These are phyloP conservation scores for Graphium sp. DNA, from an alignment of 2,329 filamentous ascomycete species.

Conservation along the genomic window DNA sequence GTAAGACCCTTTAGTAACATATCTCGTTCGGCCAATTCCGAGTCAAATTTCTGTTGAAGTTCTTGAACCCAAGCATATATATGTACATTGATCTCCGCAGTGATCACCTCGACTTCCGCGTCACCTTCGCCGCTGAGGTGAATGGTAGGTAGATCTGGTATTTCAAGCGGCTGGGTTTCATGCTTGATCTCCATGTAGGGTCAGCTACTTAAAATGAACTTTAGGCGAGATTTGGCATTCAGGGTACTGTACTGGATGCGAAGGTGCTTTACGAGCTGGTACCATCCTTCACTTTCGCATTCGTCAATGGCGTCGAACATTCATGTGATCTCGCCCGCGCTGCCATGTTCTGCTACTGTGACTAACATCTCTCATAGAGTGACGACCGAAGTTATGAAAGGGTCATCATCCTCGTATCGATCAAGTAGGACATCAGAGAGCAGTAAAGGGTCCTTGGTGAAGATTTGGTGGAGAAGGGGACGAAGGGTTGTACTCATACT, in stretches of 20 bases:
- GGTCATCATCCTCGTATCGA: conserved; percentile 7
- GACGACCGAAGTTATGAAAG: conserved; percentile 8
- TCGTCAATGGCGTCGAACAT: conserved; percentile 24
- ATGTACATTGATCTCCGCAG: conserved; percentile 8
- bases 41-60: conserved; percentile 6
- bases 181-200: conserved; percentile 11
- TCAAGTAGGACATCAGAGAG: conserved; percentile 8
- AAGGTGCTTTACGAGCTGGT: conserved; percentile 12
- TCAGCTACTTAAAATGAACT: conserved; percentile 17
- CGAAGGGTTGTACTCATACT: conserved; percentile 13
- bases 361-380: conserved; percentile 15
- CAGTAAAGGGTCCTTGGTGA: conserved; percentile 11
- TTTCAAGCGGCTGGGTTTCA: conserved; percentile 6
- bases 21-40: conserved; percentile 4
- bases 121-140: conserved; percentile 8
- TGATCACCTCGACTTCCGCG: conserved; percentile 6
- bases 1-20: no score
- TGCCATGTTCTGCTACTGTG: conserved; percentile 3
- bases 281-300: conserved; percentile 12
- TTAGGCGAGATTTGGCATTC: conserved; percentile 9
- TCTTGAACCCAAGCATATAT: conserved; percentile 6
- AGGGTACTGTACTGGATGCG: conserved; percentile 8
- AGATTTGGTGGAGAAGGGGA: conserved; percentile 19
- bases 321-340: conserved; percentile 13
- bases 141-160: conserved; percentile 5